Conservation (phyloP, 148 eudicot genomes). For the Silene uniflora region DNA sequence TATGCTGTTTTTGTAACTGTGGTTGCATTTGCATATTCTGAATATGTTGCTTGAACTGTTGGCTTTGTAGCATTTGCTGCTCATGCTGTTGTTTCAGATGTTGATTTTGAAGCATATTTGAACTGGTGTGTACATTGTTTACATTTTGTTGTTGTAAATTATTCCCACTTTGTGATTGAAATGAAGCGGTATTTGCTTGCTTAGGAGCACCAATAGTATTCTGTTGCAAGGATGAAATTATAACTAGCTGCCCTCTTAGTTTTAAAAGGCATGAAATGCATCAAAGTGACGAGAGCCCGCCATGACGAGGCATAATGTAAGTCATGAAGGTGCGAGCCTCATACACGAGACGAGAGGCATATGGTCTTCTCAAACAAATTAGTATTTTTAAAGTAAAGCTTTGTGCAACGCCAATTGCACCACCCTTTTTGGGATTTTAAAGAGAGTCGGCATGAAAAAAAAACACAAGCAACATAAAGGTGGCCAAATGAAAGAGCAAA, state of each 20-base stretch:
- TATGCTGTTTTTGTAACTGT: conserved; percentile 47
- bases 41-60: conserved; percentile 48
- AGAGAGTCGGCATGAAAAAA: too few relatives aligned
- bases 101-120: conserved; percentile 64
- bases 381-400: too few relatives aligned
- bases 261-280: too few relatives aligned
- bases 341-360: too few relatives aligned
- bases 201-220: conserved; percentile 61
- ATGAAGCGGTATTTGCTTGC: conserved; percentile 46
- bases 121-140: conserved; percentile 49
- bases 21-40: conserved; percentile 40
- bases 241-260: conserved; percentile 44
- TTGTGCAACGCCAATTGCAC: too few relatives aligned
- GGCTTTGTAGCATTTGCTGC: conserved; percentile 38
- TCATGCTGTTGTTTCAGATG: conserved; percentile 78
- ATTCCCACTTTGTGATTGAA: conserved; percentile 59
- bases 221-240: conserved; percentile 63
- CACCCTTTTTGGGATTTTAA: too few relatives aligned
- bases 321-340: too few relatives aligned
- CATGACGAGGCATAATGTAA: too few relatives aligned
- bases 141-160: conserved; percentile 49
- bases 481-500: too few relatives aligned
- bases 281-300: too few relatives aligned
- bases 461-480: too few relatives aligned
- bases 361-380: too few relatives aligned